A percentile compares a stretch with the other conserved stretches of the same genome.
Evolutionary conservation across 176 grass and related monocot species (phyloP).

Genomic region (Aegilops longissima): DNA sequence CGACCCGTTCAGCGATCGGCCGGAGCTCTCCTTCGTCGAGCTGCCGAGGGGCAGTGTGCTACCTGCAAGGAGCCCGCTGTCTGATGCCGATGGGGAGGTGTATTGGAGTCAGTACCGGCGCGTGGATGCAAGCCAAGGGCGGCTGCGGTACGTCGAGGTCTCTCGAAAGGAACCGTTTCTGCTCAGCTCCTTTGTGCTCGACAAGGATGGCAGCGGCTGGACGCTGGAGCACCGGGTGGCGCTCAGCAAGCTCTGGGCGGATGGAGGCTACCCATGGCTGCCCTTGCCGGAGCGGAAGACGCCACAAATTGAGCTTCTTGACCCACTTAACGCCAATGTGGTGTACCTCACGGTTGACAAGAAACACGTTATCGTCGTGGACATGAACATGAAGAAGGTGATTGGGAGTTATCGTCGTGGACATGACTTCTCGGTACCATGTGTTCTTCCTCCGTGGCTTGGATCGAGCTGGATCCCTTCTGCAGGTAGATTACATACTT

Average conservation of each 20-base stretch:
- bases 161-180: too few relatives aligned
- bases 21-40: too few relatives aligned
- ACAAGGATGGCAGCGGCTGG: background rate
- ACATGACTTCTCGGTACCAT: background rate
- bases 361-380: conserved; percentile 1
- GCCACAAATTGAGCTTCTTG: conserved; percentile 2
- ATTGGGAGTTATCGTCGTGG: background rate
- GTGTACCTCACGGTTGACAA: conserved; percentile 15
- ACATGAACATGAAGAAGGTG: conserved; percentile 19
- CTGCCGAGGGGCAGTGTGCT: too few relatives aligned
- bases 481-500: background rate
- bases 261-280: background rate
- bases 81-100: too few relatives aligned
- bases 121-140: too few relatives aligned
- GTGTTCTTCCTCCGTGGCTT: conserved; percentile 33
- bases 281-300: background rate
- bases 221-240: conserved; percentile 24
- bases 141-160: too few relatives aligned
- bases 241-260: conserved; percentile 6
- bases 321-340: conserved; percentile 12
- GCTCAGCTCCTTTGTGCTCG: too few relatives aligned
- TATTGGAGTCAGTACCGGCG: too few relatives aligned
- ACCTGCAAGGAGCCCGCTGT: too few relatives aligned
- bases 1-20: too few relatives aligned
- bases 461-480: background rate